A percentile compares a stretch with the other conserved stretches of the same genome.
Evolutionary conservation across 345 rosid genomes (phyloP).

Genomic region (Populus euphratica): DNA sequence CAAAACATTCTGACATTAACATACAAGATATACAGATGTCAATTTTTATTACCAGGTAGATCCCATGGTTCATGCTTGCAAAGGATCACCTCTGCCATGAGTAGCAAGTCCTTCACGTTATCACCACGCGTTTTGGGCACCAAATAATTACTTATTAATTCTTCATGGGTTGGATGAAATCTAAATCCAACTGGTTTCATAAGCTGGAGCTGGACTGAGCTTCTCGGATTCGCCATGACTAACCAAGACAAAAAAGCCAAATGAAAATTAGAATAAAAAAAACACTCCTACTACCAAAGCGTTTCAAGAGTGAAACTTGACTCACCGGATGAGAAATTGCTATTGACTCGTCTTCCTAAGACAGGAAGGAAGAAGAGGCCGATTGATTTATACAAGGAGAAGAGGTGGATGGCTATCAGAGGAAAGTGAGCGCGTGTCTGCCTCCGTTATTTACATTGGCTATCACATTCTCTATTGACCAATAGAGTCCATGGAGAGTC

Average conservation of each 20-base stretch:
- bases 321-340: neutral
- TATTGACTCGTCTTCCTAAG: neutral
- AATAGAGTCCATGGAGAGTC: neutral
- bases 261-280: neutral
- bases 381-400: neutral
- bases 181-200: conserved; percentile 12
- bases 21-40: neutral
- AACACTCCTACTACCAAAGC: neutral
- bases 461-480: neutral
- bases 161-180: conserved; percentile 41
- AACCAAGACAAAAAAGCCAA: neutral
- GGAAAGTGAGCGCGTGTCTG: neutral
- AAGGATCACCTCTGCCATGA: conserved; percentile 36
- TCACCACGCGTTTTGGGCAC: conserved; percentile 22
- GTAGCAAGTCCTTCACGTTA: neutral
- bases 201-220: neutral
- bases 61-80: conserved; percentile 46
- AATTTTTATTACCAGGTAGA: conserved; percentile 25
- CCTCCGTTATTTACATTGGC: neutral
- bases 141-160: conserved; percentile 32
- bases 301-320: neutral
- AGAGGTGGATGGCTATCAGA: neutral
- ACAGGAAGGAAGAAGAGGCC: neutral
- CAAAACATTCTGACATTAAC: neutral
- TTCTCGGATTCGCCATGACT: neutral